A percentile compares a stretch with the other conserved stretches of the same genome.
These are phyloP conservation scores for Amyloporia xantha DNA, from an alignment of 768 basidiomycete genomes.

Conservation along the genomic window DNA sequence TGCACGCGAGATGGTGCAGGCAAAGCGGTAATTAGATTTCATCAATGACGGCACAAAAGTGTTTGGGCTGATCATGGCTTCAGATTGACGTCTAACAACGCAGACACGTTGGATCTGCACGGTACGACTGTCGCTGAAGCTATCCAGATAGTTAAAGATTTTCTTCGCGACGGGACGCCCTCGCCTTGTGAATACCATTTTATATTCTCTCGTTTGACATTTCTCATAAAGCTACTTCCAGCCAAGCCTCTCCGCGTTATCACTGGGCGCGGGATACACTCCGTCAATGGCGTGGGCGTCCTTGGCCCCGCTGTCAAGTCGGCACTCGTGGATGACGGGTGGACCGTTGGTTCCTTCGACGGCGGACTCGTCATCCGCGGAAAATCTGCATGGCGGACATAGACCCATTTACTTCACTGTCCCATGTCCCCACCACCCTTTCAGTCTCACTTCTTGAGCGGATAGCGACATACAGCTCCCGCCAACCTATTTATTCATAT, in stretches of 20 bases:
- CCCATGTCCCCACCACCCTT: neutral
- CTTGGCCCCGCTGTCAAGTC: conserved; percentile 69
- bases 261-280: conserved; percentile 80
- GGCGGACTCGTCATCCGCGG: conserved; percentile 64
- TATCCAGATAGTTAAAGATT: conserved; percentile 55
- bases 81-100: conserved; percentile 37
- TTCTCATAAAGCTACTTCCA: conserved; percentile 20
- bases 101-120: conserved; percentile 63
- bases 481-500: neutral
- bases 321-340: conserved; percentile 59
- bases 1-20: conserved; percentile 54
- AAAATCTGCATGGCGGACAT: conserved; percentile 2
- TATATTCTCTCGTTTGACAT: conserved; percentile 2
- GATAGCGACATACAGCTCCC: neutral
- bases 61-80: neutral
- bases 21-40: conserved; percentile 42
- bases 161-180: conserved; percentile 36
- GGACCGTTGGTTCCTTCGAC: conserved; percentile 61
- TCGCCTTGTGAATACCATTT: conserved; percentile 37
- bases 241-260: conserved; percentile 63
- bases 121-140: conserved; percentile 68
- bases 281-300: conserved; percentile 57
- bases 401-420: neutral
- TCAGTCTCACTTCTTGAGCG: neutral
- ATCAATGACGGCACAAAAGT: neutral